Evolutionary conservation across 805 yeast genomes (phyloP), one percentile per base, ranked within the genome.

Genomic region (Hermanozyma aechmeae): DNA sequence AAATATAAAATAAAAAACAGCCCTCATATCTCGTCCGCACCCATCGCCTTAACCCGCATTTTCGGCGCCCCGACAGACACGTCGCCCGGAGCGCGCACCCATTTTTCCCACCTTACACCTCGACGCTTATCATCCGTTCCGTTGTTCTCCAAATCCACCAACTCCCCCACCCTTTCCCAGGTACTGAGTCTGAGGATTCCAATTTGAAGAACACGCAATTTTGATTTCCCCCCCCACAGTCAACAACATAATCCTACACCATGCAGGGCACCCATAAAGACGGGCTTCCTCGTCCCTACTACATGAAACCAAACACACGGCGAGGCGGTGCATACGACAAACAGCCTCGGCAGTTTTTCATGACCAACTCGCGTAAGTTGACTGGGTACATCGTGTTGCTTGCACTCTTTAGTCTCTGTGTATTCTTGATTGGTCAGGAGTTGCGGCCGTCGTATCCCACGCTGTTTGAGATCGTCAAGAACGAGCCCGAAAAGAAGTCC

Each of bases 221-320:
- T 17, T 10, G 10, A 17, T 17, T 17, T 10, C 7, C 20, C 20
- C 10, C 7, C 20, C 20, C 20, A 17, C 20, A 17, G 20, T 10
- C 10, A 7, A 10, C 20, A 7, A 7, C 10, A 10, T 17, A 10
- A 7, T 7, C 7, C 9, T 17, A 7, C 7, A 12, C 15, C n/a
- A 62, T 62, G 69, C 69, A 62, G 49, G 69, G 69, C 21, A 46
- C 60, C 9, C 59, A 62, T 39, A 58, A 56, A 30, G 51, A 47
- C 31, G 69, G 68, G 11, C 51, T 62, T 27, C 69, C 69, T 13
- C 46, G 68, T 34, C 69, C 69, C 5, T 62, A 62, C 43, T 58
- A 62, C 39, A 62, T 62, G 68, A 62, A 60, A 40, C 67, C 69
- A 3, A 25, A 42, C n/a, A 42, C 35, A 26, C 53, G 47, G 38